Percentiles rank a stretch among this genome's conserved stretches.
Evolutionary conservation across 1,284 basidiomycete genomes (phyloP).

Genomic region (Garcileccinum viscosum): DNA sequence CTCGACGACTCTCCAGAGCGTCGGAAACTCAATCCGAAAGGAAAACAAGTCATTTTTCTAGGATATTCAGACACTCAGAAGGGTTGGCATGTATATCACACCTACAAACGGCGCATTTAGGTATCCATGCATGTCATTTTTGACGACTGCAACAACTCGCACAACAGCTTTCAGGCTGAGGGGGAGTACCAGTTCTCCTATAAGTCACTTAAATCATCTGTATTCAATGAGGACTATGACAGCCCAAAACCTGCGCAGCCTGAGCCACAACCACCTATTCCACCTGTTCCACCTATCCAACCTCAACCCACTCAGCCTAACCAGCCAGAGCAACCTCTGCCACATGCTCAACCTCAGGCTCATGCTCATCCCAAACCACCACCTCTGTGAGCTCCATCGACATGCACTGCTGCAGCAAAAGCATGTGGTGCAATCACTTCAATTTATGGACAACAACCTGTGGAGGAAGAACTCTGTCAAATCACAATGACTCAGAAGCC

Average conservation of each 20-base stretch:
- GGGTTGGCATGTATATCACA: too few species aligned
- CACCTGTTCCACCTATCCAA: too few species aligned
- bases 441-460: too few species aligned
- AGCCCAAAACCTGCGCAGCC: background rate
- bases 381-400: background rate
- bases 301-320: background rate
- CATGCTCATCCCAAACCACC: background rate
- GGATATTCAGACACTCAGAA: too few species aligned
- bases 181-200: too few species aligned
- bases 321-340: too few species aligned
- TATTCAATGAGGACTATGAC: too few species aligned
- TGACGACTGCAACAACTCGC: background rate
- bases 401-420: background rate
- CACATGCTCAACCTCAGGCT: background rate
- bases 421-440: too few species aligned
- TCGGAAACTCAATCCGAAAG: background rate
- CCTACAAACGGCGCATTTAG: background rate
- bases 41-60: background rate
- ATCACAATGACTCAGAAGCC: background rate
- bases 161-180: background rate
- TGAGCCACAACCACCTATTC: too few species aligned
- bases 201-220: too few species aligned
- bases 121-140: background rate
- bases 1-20: too few species aligned
- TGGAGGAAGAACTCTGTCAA: background rate